phyloP scores from a whole-genome alignment of 106 monocot species.

The Dendrobium chrysotoxum region DNA sequence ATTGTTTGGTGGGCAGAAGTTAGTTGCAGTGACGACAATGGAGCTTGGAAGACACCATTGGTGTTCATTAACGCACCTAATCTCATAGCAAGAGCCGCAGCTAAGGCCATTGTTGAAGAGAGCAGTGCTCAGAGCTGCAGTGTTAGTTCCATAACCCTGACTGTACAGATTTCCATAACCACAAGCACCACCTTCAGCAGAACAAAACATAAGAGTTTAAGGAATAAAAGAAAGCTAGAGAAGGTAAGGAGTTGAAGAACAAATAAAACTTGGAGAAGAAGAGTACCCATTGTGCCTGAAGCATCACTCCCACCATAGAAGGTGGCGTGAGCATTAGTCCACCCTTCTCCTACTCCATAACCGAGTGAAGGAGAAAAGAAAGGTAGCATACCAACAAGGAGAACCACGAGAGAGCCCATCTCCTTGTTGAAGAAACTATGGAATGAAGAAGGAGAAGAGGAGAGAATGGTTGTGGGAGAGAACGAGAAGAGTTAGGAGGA shows the following conservation, averaged over 20 bases:
- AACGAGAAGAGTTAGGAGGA: not conserved
- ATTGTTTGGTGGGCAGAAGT: constrained; percentile 85
- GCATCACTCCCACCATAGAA: constrained; percentile 84
- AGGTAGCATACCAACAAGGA: constrained; percentile 11
- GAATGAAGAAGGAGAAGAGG: not conserved
- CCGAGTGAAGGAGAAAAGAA: constrained; percentile 25
- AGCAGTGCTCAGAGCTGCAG: constrained; percentile 58
- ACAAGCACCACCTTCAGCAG: constrained; percentile 46
- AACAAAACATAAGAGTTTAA: not conserved
- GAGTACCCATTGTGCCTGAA: constrained; percentile 71
- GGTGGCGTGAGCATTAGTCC: constrained; percentile 65
- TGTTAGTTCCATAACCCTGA: constrained; percentile 63
- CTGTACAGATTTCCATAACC: constrained; percentile 63
- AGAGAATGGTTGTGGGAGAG: not conserved
- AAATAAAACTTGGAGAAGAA: not conserved
- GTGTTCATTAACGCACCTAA: constrained; percentile 30
- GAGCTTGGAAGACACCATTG: constrained; percentile 38
- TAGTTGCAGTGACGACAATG: constrained; percentile 71
- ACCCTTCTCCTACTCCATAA: constrained; percentile 31
- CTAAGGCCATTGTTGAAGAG: constrained; percentile 56
- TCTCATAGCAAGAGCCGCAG: constrained; percentile 60
- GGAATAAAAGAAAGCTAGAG: not conserved
- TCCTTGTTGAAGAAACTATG: not conserved
- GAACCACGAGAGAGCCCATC: constrained; percentile 13
- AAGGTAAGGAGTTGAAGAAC: not conserved